Conservation (phyloP, 257 asterid genomes). For the Solanum dulcamara region DNA sequence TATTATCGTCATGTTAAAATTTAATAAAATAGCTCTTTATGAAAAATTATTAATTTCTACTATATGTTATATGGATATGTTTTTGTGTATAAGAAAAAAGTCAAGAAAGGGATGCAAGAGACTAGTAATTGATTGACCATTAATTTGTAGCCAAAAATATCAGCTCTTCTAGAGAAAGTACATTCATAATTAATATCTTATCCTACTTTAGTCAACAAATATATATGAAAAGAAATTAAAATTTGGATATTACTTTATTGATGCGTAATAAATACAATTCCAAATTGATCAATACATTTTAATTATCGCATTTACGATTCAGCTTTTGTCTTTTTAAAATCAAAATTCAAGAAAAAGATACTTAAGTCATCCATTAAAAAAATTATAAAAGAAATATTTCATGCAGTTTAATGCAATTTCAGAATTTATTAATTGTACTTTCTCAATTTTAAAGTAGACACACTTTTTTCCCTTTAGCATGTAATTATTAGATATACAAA, state of each 20-base stretch:
- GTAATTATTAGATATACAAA: too few relatives aligned
- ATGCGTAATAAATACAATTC: background rate
- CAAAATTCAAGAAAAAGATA: background rate
- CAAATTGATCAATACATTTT: background rate
- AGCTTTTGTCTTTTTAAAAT: background rate
- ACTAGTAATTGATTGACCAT: background rate
- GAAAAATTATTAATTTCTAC: background rate
- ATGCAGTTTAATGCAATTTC: background rate
- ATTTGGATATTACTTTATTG: background rate
- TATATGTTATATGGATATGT: background rate
- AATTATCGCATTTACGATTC: background rate
- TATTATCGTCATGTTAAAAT: background rate
- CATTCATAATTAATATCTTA: background rate
- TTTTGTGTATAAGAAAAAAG: background rate
- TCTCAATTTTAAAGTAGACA: background rate
- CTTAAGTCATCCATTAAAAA: too few relatives aligned
- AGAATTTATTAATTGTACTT: background rate
- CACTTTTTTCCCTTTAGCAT: too few relatives aligned
- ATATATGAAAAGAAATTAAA: background rate
- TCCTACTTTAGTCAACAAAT: background rate
- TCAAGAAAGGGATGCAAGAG: background rate
- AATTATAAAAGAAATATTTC: background rate
- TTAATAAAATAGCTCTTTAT: background rate
- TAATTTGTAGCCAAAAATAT: background rate
- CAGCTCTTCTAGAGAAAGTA: background rate